These are phyloP conservation scores for Didymella sp. DNA, from an alignment of 2,329 filamentous ascomycete species.

Conservation along the genomic window DNA sequence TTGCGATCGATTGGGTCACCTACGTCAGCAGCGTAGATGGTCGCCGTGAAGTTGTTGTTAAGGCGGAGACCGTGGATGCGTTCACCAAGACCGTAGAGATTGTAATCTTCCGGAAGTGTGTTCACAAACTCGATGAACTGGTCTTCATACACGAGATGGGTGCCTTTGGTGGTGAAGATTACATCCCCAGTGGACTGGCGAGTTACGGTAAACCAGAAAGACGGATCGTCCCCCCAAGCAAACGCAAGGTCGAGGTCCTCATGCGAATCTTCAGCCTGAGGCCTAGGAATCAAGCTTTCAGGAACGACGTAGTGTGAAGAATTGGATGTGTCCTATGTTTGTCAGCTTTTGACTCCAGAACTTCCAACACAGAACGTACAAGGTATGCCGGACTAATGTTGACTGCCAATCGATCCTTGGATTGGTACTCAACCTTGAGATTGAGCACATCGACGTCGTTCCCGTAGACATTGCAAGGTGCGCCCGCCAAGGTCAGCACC, in stretches of 20 bases:
- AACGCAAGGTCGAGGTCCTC: conserved; percentile 59
- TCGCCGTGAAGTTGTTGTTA: conserved; percentile 75
- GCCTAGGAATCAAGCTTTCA: conserved; percentile 67
- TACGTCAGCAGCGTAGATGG: conserved; percentile 71
- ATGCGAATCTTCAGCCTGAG: conserved; percentile 52
- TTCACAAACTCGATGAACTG: conserved; percentile 79
- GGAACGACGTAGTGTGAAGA: conserved; percentile 71
- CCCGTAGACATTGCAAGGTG: conserved; percentile 76
- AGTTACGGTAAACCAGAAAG: conserved; percentile 63
- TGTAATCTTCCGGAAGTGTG: conserved; percentile 72
- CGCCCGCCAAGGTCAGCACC: conserved; percentile 59
- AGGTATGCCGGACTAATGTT: conserved; percentile 73
- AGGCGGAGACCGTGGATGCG: conserved; percentile 73
- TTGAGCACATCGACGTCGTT: conserved; percentile 72
- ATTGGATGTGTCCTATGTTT: conserved; percentile 60
- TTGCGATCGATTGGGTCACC: conserved; percentile 71
- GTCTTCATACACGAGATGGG: conserved; percentile 73
- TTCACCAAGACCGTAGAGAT: conserved; percentile 77
- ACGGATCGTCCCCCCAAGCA: conserved; percentile 61
- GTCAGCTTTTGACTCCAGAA: conserved; percentile 15
- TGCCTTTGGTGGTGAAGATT: conserved; percentile 71
- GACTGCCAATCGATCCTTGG: conserved; percentile 70
- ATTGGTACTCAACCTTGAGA: conserved; percentile 73
- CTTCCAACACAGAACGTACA: conserved; percentile 29
- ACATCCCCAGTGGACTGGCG: conserved; percentile 68